Conservation (phyloP, 2,329 filamentous ascomycete genomes). For the Aspergillus carbonarius region DNA sequence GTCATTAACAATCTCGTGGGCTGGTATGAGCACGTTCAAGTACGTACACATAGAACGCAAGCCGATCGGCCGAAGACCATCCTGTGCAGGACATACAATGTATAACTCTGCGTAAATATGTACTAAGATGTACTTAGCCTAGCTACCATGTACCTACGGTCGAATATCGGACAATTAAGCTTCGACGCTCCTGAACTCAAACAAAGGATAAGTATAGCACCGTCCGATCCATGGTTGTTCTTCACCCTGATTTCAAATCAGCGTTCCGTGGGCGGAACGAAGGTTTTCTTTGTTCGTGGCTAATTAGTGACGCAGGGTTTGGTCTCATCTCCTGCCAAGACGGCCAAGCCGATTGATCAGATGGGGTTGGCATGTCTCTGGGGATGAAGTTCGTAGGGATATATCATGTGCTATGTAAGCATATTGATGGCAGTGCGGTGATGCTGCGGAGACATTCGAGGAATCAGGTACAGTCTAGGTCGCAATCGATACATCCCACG, state of each 20-base stretch:
- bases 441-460: neutral
- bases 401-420: neutral
- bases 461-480: neutral
- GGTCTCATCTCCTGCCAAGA: constrained; percentile 1
- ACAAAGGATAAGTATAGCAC: neutral
- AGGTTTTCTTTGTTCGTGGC: neutral
- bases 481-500: neutral
- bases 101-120: too few species aligned
- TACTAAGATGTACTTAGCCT: neutral
- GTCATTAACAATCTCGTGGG: too few species aligned
- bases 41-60: too few species aligned
- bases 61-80: too few species aligned
- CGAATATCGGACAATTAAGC: neutral
- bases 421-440: neutral
- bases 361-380: neutral
- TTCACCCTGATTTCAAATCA: constrained; percentile 9
- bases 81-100: too few species aligned
- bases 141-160: neutral
- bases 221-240: neutral
- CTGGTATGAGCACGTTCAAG: too few species aligned
- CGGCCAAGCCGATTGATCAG: neutral
- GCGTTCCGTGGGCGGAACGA: constrained; percentile 1
- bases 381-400: neutral
- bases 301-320: neutral
- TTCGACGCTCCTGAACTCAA: neutral